Percentiles rank a stretch among this genome's conserved stretches.
Evolutionary conservation across 768 basidiomycete genomes (phyloP).

Genomic region (Saitozyma sp.): DNA sequence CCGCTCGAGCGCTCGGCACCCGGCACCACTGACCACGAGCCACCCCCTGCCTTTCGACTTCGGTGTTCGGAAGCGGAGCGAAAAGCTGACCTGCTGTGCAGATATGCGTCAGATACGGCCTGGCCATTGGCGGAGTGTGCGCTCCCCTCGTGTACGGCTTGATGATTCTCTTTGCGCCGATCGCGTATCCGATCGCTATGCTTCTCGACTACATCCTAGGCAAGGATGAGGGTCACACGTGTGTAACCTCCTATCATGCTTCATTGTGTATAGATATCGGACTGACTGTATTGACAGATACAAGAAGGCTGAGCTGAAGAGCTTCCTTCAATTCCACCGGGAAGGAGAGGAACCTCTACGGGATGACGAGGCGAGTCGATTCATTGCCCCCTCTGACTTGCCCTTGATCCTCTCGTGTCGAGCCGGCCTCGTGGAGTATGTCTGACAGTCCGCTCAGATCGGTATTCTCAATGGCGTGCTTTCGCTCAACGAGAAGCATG

Average conservation of each 20-base stretch:
- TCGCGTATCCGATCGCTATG: conserved; percentile 71
- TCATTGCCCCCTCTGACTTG: not conserved
- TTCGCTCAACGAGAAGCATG: conserved; percentile 55
- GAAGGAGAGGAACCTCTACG: conserved; percentile 54
- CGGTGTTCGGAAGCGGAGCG: not conserved
- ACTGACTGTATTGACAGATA: conserved; percentile 20
- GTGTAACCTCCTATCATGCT: conserved; percentile 23
- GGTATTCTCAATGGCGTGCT: conserved; percentile 53
- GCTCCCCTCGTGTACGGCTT: conserved; percentile 70
- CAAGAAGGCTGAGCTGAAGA: conserved; percentile 55
- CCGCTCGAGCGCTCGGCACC: not conserved
- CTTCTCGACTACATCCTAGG: conserved; percentile 82
- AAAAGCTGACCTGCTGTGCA: conserved; percentile 32
- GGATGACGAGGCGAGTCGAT: conserved; percentile 54
- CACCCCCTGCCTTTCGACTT: not conserved
- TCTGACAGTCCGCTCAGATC: conserved; percentile 28
- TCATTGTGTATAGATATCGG: conserved; percentile 4
- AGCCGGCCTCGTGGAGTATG: not conserved
- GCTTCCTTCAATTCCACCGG: conserved; percentile 55
- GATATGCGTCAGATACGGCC: conserved; percentile 74
- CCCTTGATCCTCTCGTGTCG: not conserved
- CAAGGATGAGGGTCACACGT: conserved; percentile 61
- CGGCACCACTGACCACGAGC: not conserved
- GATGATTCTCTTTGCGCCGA: conserved; percentile 73
- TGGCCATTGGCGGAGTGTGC: conserved; percentile 74